Evolutionary conservation across 129 eudicot species (phyloP).

Genomic region (Arctium lappa): DNA sequence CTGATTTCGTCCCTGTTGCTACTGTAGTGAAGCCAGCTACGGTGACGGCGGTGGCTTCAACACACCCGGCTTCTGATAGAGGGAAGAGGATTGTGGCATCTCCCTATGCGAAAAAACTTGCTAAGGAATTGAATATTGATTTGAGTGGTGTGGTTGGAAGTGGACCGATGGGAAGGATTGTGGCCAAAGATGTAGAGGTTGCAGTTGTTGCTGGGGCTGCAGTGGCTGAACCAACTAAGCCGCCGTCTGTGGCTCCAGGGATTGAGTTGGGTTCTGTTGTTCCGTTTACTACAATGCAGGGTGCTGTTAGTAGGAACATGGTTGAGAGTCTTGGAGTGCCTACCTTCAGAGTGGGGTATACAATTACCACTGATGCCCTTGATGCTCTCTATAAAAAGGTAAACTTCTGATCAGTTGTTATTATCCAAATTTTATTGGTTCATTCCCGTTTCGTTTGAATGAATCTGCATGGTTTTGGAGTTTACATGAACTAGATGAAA

Average conservation of each 20-base stretch:
- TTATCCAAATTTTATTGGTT: background rate
- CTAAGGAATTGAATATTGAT: conserved; percentile 83
- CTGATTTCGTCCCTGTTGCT: conserved; percentile 16
- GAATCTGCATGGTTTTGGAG: background rate
- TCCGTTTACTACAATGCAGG: conserved; percentile 93
- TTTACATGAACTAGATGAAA: background rate
- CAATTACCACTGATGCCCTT: conserved; percentile 90
- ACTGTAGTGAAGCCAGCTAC: conserved; percentile 9
- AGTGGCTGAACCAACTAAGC: conserved; percentile 29
- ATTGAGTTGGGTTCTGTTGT: conserved; percentile 73
- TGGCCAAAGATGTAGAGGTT: conserved; percentile 97
- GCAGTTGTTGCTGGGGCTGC: conserved; percentile 44
- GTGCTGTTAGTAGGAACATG: conserved; percentile 94
- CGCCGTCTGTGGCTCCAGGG: conserved; percentile 7
- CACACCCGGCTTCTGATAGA: conserved; percentile 85
- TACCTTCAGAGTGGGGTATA: conserved; percentile 93
- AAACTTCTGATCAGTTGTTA: background rate
- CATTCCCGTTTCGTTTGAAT: background rate
- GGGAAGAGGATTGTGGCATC: conserved; percentile 97
- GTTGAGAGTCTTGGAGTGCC: conserved; percentile 89
- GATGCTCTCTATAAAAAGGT: conserved; percentile 98
- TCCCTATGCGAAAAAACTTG: conserved; percentile 94
- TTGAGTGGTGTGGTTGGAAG: conserved; percentile 76
- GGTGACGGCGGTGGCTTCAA: conserved; percentile 35
- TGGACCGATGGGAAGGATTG: conserved; percentile 91